Evolutionary conservation across 2,329 filamentous ascomycete genomes (phyloP).

Genomic region (Ceratocystis albifundus): DNA sequence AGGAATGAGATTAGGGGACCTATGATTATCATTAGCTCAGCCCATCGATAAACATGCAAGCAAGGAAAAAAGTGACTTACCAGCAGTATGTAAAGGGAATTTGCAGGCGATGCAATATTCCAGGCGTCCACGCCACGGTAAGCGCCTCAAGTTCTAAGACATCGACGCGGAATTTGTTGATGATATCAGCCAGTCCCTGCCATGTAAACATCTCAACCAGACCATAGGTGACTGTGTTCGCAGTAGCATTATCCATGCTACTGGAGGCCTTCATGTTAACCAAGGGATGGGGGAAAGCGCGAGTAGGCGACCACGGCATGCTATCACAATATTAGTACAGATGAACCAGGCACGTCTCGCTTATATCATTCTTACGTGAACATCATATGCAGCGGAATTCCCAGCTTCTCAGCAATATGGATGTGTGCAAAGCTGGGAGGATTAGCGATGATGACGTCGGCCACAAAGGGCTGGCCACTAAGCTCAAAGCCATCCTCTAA

Average conservation of each 20-base stretch:
- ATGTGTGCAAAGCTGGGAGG: conserved; percentile 67
- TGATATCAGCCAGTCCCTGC: conserved; percentile 83
- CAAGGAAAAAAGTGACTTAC: conserved; percentile 31
- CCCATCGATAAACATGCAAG: background rate
- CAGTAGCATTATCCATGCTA: conserved; percentile 63
- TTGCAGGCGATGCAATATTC: conserved; percentile 60
- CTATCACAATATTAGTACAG: conserved; percentile 46
- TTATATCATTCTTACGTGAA: conserved; percentile 55
- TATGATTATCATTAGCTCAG: conserved; percentile 21
- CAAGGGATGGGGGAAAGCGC: conserved; percentile 74
- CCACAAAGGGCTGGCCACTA: conserved; percentile 56
- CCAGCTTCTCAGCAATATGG: conserved; percentile 63
- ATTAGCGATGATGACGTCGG: conserved; percentile 70
- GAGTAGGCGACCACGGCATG: conserved; percentile 84
- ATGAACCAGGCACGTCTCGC: background rate
- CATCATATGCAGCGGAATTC: conserved; percentile 71
- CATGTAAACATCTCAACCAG: conserved; percentile 86
- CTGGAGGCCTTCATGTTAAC: conserved; percentile 62
- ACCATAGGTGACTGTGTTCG: conserved; percentile 74
- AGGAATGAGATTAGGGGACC: conserved; percentile 62
- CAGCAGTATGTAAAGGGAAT: conserved; percentile 89
- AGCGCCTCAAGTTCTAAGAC: conserved; percentile 65
- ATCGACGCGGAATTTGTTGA: conserved; percentile 73
- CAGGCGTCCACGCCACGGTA: conserved; percentile 71
- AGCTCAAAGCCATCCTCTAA: conserved; percentile 39